Evolutionary conservation across 2,329 filamentous ascomycete species (phyloP).

Genomic region (Cryoendolithus antarcticus): DNA sequence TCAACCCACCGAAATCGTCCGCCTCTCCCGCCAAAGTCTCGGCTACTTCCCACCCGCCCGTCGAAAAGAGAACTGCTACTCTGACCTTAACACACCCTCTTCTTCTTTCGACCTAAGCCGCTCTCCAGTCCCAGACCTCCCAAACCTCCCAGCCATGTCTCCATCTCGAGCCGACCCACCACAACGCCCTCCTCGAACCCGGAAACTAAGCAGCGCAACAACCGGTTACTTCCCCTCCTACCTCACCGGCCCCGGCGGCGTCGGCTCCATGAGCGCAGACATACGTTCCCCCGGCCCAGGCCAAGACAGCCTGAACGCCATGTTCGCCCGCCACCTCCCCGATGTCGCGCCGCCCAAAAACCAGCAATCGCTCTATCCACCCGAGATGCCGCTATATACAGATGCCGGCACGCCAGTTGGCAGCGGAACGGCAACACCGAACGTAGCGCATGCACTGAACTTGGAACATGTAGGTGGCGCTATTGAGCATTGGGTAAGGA

Average conservation of each 20-base stretch:
- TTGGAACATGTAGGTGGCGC: constrained; percentile 77
- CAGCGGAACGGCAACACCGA: constrained; percentile 17
- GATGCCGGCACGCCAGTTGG: constrained; percentile 17
- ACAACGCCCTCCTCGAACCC: constrained; percentile 28
- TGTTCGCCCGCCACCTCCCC: constrained; percentile 73
- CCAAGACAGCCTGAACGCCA: constrained; percentile 70
- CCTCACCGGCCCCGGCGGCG: constrained; percentile 74
- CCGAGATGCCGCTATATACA: constrained; percentile 47
- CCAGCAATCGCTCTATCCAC: constrained; percentile 42
- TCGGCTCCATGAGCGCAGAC: constrained; percentile 65
- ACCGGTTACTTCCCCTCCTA: constrained; percentile 32
- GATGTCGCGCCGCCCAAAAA: constrained; percentile 52
- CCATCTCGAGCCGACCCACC: constrained; percentile 24
- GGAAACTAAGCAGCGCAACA: constrained; percentile 26
- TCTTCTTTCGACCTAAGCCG: constrained; percentile 51
- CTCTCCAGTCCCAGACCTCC: constrained; percentile 24
- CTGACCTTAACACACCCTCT: constrained; percentile 52
- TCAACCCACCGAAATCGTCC: constrained; percentile 70
- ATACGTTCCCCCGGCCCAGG: constrained; percentile 69
- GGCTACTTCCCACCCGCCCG: constrained; percentile 86
- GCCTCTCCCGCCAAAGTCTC: constrained; percentile 65
- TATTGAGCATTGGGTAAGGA: constrained; percentile 82
- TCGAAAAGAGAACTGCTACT: constrained; percentile 65
- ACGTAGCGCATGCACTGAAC: constrained; percentile 24
- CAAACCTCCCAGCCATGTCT: constrained; percentile 19